Conservation (phyloP, 257 asterid genomes). For the Primulina eburnea region DNA sequence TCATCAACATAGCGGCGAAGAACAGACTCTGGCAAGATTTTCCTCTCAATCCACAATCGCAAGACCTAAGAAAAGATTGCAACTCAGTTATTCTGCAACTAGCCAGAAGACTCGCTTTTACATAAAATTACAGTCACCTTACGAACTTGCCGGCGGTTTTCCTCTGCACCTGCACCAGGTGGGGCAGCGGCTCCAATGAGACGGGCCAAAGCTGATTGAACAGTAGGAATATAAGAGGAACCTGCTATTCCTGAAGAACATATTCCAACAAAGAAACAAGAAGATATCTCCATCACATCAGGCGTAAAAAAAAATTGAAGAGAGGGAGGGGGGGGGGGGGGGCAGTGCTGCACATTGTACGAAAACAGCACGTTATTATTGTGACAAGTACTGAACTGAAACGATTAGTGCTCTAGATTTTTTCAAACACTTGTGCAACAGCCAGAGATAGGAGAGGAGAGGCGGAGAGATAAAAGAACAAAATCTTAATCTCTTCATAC, state of each 20-base stretch:
- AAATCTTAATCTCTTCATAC: conserved; percentile 32
- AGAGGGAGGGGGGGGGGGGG: neutral
- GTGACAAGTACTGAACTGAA: neutral
- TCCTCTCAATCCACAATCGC: conserved; percentile 97
- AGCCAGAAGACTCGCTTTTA: conserved; percentile 16
- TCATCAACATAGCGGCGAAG: conserved; percentile 73
- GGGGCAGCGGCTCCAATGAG: conserved; percentile 93
- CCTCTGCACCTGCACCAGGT: conserved; percentile 74
- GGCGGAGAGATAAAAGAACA: conserved; percentile 7
- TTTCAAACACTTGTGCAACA: neutral
- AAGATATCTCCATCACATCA: conserved; percentile 18
- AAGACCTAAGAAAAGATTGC: conserved; percentile 51
- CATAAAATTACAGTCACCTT: conserved; percentile 52
- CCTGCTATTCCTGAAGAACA: conserved; percentile 77
- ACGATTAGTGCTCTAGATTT: neutral
- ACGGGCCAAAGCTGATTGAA: conserved; percentile 83
- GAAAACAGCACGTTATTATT: too few relatives aligned
- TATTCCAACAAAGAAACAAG: conserved; percentile 23
- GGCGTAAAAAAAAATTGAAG: neutral
- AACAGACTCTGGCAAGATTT: conserved; percentile 77
- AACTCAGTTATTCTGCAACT: conserved; percentile 28
- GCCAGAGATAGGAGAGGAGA: neutral
- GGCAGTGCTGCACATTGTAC: neutral
- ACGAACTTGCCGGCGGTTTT: conserved; percentile 94
- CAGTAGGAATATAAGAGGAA: conserved; percentile 85